A percentile compares a stretch with the other conserved stretches of the same genome.
phyloP scores from a whole-genome alignment of 768 basidiomycete genomes.

The Collybia sordida region DNA sequence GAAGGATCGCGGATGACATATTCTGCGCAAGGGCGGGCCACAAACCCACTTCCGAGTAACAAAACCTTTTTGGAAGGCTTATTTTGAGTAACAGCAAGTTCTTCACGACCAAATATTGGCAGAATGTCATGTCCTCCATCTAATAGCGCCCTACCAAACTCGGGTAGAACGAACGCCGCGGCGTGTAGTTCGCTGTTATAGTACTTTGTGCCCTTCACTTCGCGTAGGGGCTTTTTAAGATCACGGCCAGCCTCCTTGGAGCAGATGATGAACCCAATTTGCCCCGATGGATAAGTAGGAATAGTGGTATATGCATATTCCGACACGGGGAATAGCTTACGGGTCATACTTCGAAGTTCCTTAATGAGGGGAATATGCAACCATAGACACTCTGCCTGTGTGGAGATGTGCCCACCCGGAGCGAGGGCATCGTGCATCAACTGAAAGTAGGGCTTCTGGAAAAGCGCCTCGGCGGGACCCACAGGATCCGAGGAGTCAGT shows the following conservation, averaged over 20 bases:
- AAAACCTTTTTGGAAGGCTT: constrained; percentile 69
- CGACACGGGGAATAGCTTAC: constrained; percentile 72
- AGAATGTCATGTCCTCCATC: constrained; percentile 69
- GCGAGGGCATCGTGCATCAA: constrained; percentile 88
- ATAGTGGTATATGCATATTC: constrained; percentile 97
- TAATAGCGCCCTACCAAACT: constrained; percentile 78
- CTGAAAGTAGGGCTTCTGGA: constrained; percentile 97
- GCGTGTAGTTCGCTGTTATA: constrained; percentile 83
- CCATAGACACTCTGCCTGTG: constrained; percentile 96
- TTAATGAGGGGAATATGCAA: constrained; percentile 87
- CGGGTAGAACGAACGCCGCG: constrained; percentile 88
- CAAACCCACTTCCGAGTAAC: constrained; percentile 92
- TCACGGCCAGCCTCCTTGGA: constrained; percentile 73
- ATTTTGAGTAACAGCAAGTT: constrained; percentile 33
- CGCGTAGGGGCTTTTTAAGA: constrained; percentile 70
- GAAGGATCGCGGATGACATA: constrained; percentile 81
- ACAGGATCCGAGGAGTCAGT: constrained; percentile 99
- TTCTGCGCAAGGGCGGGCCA: constrained; percentile 95
- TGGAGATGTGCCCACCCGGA: constrained; percentile 90
- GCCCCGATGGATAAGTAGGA: constrained; percentile 97
- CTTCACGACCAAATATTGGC: constrained; percentile 74
- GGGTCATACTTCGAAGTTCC: constrained; percentile 67
- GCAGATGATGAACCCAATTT: constrained; percentile 93
- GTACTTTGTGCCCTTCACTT: constrained; percentile 73
- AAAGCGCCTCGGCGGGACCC: constrained; percentile 90